Conservation (phyloP, 257 asterid species). For the Cinchona pubescens region DNA sequence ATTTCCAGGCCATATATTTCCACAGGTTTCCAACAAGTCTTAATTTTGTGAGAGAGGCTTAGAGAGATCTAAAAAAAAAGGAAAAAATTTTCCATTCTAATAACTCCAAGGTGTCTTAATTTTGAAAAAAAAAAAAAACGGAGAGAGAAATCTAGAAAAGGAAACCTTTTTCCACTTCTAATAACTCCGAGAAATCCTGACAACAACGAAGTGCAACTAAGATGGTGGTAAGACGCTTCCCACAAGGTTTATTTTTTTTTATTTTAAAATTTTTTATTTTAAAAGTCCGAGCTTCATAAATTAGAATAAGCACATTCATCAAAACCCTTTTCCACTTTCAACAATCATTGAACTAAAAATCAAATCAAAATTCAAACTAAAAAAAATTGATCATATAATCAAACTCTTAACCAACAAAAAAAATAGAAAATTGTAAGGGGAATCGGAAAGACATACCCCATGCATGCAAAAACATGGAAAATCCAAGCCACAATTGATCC, state of each 20-base stretch:
- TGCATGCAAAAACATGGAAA: constrained; percentile 50
- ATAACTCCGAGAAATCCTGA: background rate
- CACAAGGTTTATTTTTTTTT: too few relatives aligned
- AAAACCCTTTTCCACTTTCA: background rate
- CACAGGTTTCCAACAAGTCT: too few relatives aligned
- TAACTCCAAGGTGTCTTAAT: too few relatives aligned
- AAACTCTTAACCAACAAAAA: background rate
- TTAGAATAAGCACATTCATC: background rate
- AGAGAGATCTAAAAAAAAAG: too few relatives aligned
- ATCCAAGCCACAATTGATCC: constrained; percentile 63
- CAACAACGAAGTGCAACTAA: too few relatives aligned
- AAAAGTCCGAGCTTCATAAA: background rate
- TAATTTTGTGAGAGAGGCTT: too few relatives aligned
- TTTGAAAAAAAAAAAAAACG: background rate
- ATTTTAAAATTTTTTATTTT: too few relatives aligned
- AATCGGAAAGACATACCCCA: constrained; percentile 63
- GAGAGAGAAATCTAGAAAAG: background rate
- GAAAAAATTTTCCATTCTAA: background rate
- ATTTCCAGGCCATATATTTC: too few relatives aligned
- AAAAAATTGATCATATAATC: background rate
- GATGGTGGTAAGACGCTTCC: too few relatives aligned
- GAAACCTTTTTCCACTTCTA: background rate
- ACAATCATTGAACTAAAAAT: background rate
- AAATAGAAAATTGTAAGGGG: background rate
- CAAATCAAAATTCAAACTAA: background rate